Percentiles rank a stretch among this genome's conserved stretches.
These are phyloP conservation scores for Trichosanthes cucumerina DNA, from an alignment of 306 rosid species.

Conservation along the genomic window DNA sequence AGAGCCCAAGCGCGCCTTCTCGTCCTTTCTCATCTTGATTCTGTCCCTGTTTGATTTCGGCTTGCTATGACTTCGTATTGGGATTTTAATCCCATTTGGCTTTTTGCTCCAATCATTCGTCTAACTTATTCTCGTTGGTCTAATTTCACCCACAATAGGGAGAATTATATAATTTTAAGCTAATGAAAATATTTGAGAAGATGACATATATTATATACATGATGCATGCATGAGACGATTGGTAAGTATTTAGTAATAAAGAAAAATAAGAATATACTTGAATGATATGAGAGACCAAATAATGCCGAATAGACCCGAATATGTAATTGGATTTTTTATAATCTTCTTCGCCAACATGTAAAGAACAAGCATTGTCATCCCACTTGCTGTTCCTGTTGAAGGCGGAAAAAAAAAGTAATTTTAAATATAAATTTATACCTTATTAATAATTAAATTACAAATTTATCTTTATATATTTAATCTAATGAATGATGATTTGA, in stretches of 20 bases:
- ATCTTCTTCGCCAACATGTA: constrained; percentile 77
- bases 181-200: background rate
- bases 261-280: constrained; percentile 19
- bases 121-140: no score
- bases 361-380: constrained; percentile 53
- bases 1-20: no score
- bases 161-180: background rate
- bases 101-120: no score
- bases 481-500: no score
- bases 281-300: constrained; percentile 72
- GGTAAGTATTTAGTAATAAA: background rate
- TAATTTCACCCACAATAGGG: no score
- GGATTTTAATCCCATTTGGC: no score
- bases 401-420: background rate
- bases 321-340: constrained; percentile 66
- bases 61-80: no score
- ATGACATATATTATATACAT: background rate
- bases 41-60: no score
- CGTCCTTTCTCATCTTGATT: no score
- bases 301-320: constrained; percentile 57
- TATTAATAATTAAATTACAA: no score
- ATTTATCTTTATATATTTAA: no score
- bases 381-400: background rate
- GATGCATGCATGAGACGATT: background rate
- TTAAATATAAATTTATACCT: no score